Evolutionary conservation across 306 rosid genomes (phyloP), one percentile per base, ranked within the genome.

Genomic region (Dryas drummondii): DNA sequence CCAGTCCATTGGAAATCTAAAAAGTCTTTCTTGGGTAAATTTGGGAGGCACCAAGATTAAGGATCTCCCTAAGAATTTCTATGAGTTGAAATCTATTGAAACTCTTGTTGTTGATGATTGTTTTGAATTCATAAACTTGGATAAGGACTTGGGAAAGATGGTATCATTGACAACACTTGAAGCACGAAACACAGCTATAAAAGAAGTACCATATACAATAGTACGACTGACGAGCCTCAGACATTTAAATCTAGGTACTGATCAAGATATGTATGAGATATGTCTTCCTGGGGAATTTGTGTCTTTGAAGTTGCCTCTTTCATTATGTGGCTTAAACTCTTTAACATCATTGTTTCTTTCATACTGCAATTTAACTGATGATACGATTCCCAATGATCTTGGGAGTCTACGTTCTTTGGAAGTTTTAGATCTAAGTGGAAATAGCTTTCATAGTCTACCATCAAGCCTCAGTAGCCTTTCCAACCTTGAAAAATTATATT

Each of bases 71-170:
- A 27, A 13, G 49, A 13, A 77, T 54, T 13, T 78, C 49, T 32
- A 22, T 60, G 27, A 54, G 47, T 60, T 80, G 42, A 81, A 79
- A 14, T 81, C 87, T 19, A 4, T 65, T 6, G 52, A 4, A 44
- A 65, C 76, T 59, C 82, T 88, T 8, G 73, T 77, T 51, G 42
- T 86, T 55, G 70, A 73, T 19, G 85, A 71, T 7, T 76, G 88
- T 74, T 17, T 57, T 4, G 70, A 72, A 26, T 74, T 88, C 37
- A 71, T 50, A 44, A 64, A 6, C 22, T 76, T 83, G 17, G 79
- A 72, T 14, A 71, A 82, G 15, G 78, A 67, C 27, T 40, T 87
- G 49, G 87, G 68, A 47, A 77, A 80, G 14, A 69, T 87, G 84
- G 59, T 46, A 62, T 87, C 87, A 45, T 42, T 87, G 78, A 76